Base-by-base conservation (phyloP, 805 yeast species). In the Pichia rugopelliculosa region DNA sequence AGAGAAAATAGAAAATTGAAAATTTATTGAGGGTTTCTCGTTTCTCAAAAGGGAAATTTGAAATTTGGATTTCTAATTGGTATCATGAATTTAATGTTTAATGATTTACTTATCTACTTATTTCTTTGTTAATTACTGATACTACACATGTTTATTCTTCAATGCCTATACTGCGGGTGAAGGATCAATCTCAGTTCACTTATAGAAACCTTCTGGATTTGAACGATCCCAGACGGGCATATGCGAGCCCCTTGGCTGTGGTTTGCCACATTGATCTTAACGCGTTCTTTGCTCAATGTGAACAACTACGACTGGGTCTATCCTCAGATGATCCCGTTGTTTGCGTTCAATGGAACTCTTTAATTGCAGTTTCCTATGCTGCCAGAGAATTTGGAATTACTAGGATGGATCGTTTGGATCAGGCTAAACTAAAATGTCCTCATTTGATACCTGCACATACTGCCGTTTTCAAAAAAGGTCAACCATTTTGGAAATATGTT, bases 201-300 rank as follows among this genome's bases (percentile, higher is more conserved):
- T 74, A 71, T 61, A 66, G 65, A 25, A 75, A 84, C 52, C 60
- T 85, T 3, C 49, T 65, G 10, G 75, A 71, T 39, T 64, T 86
- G 15, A 69, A 72, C 42, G 71, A 76, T 42, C 67, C 69, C 1
- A 53, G 58, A 2, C 69, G 64, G 12, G 69, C 93, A 2, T 81
- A 76, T 60, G 56, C 59, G 7, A 81, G 89, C 51, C 87, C 91
- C 2, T 68, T 91, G 11, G 73, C 96, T 0, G 84, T 85, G 22
- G 76, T 93, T 36, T 89, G 84, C 8, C 95, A 89, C 57, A 75
- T 93, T 22, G 99, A 93, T 66, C 76, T 88, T 57, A 95, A 93
- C 67, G 97, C 98, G 12, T 93, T 90, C 64, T 93, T 86, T 65
- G 96, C 99, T 0, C 99, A 93, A 60, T 93, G 84, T 26, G 97